phyloP scores from a whole-genome alignment of 352 stramenopile species.

The Thraustotheca clavata region DNA sequence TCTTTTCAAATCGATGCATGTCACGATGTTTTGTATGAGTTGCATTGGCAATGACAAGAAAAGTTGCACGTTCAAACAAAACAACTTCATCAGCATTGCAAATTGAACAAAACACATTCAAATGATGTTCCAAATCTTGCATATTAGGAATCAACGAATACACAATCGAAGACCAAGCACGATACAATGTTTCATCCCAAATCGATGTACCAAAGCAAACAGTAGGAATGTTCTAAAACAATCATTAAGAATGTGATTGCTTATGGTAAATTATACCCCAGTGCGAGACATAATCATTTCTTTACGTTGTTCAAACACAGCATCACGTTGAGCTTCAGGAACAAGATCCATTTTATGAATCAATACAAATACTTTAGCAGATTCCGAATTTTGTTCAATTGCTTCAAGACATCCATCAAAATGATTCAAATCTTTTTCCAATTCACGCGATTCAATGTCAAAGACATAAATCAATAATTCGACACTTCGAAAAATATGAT shows the following conservation, averaged over 20 bases:
- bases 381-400: slow-evolving; percentile 97
- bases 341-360: slow-evolving; percentile 99
- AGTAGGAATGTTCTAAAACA: slow-evolving; percentile 64
- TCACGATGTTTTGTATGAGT: slow-evolving; percentile 89
- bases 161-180: slow-evolving; percentile 98
- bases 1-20: slow-evolving; percentile 99
- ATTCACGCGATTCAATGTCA: slow-evolving; percentile 92
- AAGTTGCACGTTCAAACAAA: slow-evolving; percentile 97
- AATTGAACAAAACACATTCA: slow-evolving; percentile 96
- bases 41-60: slow-evolving; percentile 97
- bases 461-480: slow-evolving; percentile 99
- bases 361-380: slow-evolving; percentile 98
- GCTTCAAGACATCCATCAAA: slow-evolving; percentile 97
- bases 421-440: slow-evolving; percentile 96
- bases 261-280: slow-evolving; percentile 23
- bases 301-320: slow-evolving; percentile 93
- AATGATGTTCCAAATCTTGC: slow-evolving; percentile 90
- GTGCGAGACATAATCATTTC: slow-evolving; percentile 89
- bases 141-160: slow-evolving; percentile 99
- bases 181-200: slow-evolving; percentile 99
- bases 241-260: slow-evolving; percentile 26
- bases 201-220: slow-evolving; percentile 98
- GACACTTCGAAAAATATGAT: slow-evolving; percentile 98
- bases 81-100: slow-evolving; percentile 96
- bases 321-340: slow-evolving; percentile 71